Conservation (phyloP, 306 rosid genomes). For the Benincasa hispida region DNA sequence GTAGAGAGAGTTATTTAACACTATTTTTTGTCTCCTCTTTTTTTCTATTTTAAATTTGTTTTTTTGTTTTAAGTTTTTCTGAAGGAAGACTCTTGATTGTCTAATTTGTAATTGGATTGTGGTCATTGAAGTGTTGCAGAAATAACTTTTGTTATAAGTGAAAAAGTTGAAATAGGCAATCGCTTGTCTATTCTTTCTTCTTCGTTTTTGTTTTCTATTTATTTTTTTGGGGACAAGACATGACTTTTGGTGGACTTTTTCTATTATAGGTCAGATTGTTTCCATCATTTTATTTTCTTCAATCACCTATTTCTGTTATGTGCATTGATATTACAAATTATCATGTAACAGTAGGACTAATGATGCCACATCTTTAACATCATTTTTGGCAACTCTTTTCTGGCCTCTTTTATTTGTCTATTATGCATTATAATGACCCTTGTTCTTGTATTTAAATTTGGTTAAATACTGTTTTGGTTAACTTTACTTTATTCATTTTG, state of each 20-base stretch:
- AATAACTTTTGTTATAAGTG: neutral
- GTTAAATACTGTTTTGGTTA: neutral
- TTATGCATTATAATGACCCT: neutral
- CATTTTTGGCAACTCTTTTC: neutral
- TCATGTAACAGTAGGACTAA: neutral
- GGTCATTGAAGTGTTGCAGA: neutral
- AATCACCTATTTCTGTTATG: neutral
- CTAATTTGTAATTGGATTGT: neutral
- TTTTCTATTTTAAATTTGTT: too few species aligned
- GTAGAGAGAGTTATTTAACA: neutral
- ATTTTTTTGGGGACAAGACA: neutral
- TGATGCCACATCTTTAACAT: neutral
- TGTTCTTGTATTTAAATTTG: neutral
- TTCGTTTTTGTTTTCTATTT: neutral
- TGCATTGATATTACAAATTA: neutral
- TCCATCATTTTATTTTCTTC: neutral
- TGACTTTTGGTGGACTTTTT: neutral
- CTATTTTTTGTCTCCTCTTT: neutral
- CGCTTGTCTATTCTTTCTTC: neutral
- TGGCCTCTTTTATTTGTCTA: neutral
- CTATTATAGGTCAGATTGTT: neutral
- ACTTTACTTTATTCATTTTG: too few species aligned
- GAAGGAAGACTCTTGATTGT: neutral
- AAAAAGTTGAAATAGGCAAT: neutral
- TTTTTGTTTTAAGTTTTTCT: neutral